Evolutionary conservation across 2,329 filamentous ascomycete species (phyloP).

Genomic region (Aspergillus alliaceus): DNA sequence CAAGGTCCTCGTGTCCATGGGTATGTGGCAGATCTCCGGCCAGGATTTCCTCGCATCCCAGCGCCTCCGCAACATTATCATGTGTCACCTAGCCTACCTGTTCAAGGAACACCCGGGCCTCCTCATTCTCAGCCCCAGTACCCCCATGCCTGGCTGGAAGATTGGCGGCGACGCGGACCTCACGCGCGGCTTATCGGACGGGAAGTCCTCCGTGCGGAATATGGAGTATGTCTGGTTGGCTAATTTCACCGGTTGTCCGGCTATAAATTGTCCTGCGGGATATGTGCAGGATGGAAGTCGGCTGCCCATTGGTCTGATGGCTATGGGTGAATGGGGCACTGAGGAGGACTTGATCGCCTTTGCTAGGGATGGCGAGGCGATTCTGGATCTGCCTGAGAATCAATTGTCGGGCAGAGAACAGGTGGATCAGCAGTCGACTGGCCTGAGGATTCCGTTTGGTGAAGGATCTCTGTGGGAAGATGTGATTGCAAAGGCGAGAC

Average conservation of each 20-base stretch:
- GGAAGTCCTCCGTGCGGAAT: conserved; percentile 68
- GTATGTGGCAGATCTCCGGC: conserved; percentile 62
- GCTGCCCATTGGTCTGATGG: conserved; percentile 55
- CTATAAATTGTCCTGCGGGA: conserved; percentile 72
- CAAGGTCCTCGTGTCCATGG: conserved; percentile 65
- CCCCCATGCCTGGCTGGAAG: conserved; percentile 73
- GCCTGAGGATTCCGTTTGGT: conserved; percentile 29
- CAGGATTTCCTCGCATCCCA: conserved; percentile 72
- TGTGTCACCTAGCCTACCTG: conserved; percentile 73
- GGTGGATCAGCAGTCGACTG: conserved; percentile 10
- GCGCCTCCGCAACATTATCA: conserved; percentile 71
- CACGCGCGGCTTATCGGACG: conserved; percentile 67
- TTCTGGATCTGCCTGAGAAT: conserved; percentile 37
- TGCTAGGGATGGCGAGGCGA: conserved; percentile 53
- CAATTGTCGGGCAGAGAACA: conserved; percentile 1
- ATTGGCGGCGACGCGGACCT: conserved; percentile 61
- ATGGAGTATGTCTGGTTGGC: conserved; percentile 88
- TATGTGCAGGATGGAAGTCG: conserved; percentile 53
- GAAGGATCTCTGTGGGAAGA: conserved; percentile 38
- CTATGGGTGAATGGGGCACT: conserved; percentile 56
- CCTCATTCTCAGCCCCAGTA: conserved; percentile 76
- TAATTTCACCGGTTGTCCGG: conserved; percentile 77
- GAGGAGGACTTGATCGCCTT: conserved; percentile 55
- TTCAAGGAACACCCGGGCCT: conserved; percentile 72
- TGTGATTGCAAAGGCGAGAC: conserved; percentile 30